phyloP scores from a whole-genome alignment of 257 asterid genomes.

The Salvia hispanica region DNA sequence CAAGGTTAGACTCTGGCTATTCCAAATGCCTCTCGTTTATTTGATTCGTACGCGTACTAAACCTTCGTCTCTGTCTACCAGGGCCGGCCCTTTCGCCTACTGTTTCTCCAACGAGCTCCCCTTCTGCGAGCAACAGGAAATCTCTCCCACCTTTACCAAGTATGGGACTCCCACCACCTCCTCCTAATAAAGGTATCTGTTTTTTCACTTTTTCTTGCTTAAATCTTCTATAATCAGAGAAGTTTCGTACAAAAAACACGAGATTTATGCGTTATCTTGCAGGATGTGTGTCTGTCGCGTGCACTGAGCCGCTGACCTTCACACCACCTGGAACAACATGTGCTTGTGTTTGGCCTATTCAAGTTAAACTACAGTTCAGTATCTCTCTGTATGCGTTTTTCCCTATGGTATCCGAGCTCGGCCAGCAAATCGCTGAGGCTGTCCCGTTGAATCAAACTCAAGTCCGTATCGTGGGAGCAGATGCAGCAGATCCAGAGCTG shows the following conservation, averaged over 20 bases:
- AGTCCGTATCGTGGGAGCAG: constrained; percentile 90
- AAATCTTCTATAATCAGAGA: not conserved
- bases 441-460: constrained; percentile 58
- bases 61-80: constrained; percentile 31
- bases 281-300: constrained; percentile 61
- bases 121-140: constrained; percentile 34
- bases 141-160: constrained; percentile 56
- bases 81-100: constrained; percentile 56
- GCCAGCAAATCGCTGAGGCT: constrained; percentile 56
- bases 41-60: constrained; percentile 16
- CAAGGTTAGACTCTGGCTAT: constrained; percentile 41
- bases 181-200: constrained; percentile 66
- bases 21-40: not conserved
- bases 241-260: not conserved
- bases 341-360: constrained; percentile 82
- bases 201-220: constrained; percentile 1
- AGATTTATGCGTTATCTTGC: constrained; percentile 24
- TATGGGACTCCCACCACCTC: constrained; percentile 76
- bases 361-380: constrained; percentile 60
- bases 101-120: constrained; percentile 52
- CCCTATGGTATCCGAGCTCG: constrained; percentile 68
- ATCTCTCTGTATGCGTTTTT: constrained; percentile 61
- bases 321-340: constrained; percentile 72
- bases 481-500: constrained; percentile 66
- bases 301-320: constrained; percentile 76